Percentiles rank a stretch among this genome's conserved stretches.
phyloP scores from a whole-genome alignment of 2,329 filamentous ascomycete species.

The Aureobasidium sp. region DNA sequence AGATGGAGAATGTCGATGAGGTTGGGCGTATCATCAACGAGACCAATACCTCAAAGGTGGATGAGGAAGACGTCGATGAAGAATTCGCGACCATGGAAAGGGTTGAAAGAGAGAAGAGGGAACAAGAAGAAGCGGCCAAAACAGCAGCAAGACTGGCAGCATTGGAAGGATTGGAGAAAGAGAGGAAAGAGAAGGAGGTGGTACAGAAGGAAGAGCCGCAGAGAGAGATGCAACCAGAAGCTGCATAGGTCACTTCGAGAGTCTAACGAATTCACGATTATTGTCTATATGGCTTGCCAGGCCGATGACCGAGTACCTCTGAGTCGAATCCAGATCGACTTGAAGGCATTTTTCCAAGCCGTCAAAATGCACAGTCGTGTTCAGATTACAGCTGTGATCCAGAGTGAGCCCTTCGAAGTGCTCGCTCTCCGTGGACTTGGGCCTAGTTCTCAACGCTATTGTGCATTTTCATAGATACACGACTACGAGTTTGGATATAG shows the following conservation, averaged over 20 bases:
- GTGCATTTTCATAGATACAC: no score
- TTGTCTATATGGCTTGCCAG: no score
- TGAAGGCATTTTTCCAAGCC: no score
- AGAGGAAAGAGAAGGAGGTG: conserved; percentile 31
- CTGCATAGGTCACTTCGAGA: neutral
- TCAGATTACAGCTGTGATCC: no score
- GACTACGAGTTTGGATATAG: no score
- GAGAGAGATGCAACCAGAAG: neutral
- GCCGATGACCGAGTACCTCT: no score
- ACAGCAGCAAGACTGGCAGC: conserved; percentile 25
- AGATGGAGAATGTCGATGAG: conserved; percentile 78
- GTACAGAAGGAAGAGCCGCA: conserved; percentile 24
- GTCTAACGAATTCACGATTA: neutral
- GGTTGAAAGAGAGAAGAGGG: conserved; percentile 35
- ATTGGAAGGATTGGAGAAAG: conserved; percentile 35
- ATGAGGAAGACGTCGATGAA: conserved; percentile 80
- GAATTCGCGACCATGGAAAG: conserved; percentile 72
- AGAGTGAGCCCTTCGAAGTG: no score
- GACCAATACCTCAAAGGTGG: conserved; percentile 43
- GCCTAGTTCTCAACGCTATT: no score
- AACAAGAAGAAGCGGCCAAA: conserved; percentile 30
- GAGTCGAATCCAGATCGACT: no score
- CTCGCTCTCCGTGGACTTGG: no score
- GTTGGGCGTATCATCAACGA: conserved; percentile 71
- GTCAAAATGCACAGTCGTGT: no score